Base-by-base conservation (phyloP, 2,329 filamentous ascomycete genomes). In the Metarhizium humberi region DNA sequence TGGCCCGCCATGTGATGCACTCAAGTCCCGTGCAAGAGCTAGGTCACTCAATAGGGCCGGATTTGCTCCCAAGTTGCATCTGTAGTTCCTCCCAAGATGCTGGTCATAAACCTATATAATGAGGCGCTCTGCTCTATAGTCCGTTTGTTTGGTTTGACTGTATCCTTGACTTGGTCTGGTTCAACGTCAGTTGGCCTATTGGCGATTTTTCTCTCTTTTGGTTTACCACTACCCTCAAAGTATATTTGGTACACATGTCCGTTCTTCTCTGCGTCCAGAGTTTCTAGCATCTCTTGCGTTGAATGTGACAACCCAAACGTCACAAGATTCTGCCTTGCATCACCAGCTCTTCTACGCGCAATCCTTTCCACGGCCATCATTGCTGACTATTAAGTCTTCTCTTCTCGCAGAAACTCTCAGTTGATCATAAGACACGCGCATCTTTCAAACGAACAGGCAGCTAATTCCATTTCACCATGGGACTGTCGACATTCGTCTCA, bases 381-480 rank as follows among this genome's bases (percentile, higher is more conserved):
- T 40, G 38, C 54, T 56, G 45, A 56, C 51, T 46, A 30, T 50
- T 6, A 40, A 43, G 47, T 8, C 11, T 16, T 48, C 10, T 42
- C 34, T 18, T 49, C 8, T 32, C 16, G 25, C 51, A 57, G 51
- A 47, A 45, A 6, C 34, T 53, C 13, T 30, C 13, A 2, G 13
- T 43, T 29, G 29, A 50, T 47, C 25, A 13, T 38, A 13, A 20
- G n/a, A 11, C 53, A 46, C 29, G n/a, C 29, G 54, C 47, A n/a
- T 7, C 40, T 14, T 8, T n/a, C 46, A 51, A 36, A 11, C 34
- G 46, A 14, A 34, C 50, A 40, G 52, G 29, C 36, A 66, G 63
- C 65, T 70, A 69, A 67, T 62, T 67, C 66, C 70, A 64, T 59
- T 57, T 65, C 65, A 71, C 66, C 63, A 77, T 75, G 75, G 74